Conservation (phyloP, 1,139 yeast species). For the Blastobotrys elegans region DNA sequence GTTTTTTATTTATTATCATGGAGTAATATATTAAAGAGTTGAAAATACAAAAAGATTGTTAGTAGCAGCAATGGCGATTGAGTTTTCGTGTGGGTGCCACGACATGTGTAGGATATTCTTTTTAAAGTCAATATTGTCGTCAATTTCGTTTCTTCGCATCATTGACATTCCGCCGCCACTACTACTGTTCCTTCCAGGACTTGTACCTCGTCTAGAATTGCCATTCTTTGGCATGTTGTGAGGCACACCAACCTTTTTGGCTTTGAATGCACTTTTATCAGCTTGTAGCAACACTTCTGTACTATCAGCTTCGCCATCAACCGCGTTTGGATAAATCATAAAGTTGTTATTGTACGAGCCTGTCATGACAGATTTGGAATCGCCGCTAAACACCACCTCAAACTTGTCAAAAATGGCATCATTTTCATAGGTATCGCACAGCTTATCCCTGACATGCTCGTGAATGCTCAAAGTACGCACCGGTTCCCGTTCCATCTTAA, state of each 20-base stretch:
- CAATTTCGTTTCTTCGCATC: constrained; percentile 44
- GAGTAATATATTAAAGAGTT: constrained; percentile 24
- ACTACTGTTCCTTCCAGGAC: constrained; percentile 12
- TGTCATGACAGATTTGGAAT: constrained; percentile 87
- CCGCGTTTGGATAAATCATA: constrained; percentile 87
- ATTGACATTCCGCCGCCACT: constrained; percentile 19
- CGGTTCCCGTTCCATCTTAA: constrained; percentile 95
- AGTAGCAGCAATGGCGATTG: constrained; percentile 97
- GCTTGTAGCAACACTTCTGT: constrained; percentile 87
- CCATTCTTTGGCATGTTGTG: constrained; percentile 26
- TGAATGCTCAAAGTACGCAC: constrained; percentile 91
- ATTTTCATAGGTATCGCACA: constrained; percentile 96
- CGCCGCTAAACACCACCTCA: constrained; percentile 94
- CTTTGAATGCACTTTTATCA: constrained; percentile 94
- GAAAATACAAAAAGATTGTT: constrained; percentile 59
- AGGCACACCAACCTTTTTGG: constrained; percentile 53
- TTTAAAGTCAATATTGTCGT: constrained; percentile 87
- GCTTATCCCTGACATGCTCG: constrained; percentile 86
- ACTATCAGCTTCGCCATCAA: constrained; percentile 49
- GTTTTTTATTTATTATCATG: not conserved
- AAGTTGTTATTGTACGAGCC: constrained; percentile 97
- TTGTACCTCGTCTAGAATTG: constrained; percentile 16
- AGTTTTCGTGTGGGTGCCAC: constrained; percentile 97
- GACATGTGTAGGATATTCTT: constrained; percentile 92
- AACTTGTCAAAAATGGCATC: constrained; percentile 98